Evolutionary conservation across 1,139 yeast genomes (phyloP), one percentile per base, ranked within the genome.

Genomic region (Candida sp.): DNA sequence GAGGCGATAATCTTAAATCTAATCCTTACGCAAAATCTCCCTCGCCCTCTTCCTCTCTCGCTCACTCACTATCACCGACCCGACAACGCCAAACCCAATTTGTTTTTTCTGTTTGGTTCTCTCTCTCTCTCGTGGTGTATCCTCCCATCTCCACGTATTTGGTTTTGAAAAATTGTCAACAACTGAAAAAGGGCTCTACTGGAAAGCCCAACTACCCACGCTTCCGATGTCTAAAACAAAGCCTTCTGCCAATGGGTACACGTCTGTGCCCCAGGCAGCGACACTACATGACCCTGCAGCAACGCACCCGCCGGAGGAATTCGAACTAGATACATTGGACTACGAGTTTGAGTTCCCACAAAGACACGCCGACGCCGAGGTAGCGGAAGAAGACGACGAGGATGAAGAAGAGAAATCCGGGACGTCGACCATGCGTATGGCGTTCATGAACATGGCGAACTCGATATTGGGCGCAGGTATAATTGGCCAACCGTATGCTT

Each of bases 371-470:
- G 53, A 48, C 6, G 41, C 6, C 11, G 31, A 38, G 7, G 41
- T 7, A 38, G 4, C 11, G 8, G 28, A 7, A 17, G 30, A 9
- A 27, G 44, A 49, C 1, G 37, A 41, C n/a, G 57, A 49, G 22
- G 52, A 44, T 12, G 52, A 51, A 11, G 55, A 48, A 27, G 56
- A 50, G 6, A 54, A 58, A 44, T 53, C 51, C 7, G 75, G 79
- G 4, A 66, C 77, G 44, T 73, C 83, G n/a, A 79, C 73, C 54
- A 78, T 92, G 80, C 81, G 81, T 55, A 88, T 89, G 92, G 98
- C 98, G 9, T 92, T 93, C 63, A 90, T 93, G 96, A 93, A 93
- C 68, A 92, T 93, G 97, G 96, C 98, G 25, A 93, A 93, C 68
- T 88, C 90, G 12, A 93, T 92, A 53, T 75, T 93, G 11, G 98